Evolutionary conservation across 345 rosid species (phyloP).

Genomic region (Citropsis articulata): DNA sequence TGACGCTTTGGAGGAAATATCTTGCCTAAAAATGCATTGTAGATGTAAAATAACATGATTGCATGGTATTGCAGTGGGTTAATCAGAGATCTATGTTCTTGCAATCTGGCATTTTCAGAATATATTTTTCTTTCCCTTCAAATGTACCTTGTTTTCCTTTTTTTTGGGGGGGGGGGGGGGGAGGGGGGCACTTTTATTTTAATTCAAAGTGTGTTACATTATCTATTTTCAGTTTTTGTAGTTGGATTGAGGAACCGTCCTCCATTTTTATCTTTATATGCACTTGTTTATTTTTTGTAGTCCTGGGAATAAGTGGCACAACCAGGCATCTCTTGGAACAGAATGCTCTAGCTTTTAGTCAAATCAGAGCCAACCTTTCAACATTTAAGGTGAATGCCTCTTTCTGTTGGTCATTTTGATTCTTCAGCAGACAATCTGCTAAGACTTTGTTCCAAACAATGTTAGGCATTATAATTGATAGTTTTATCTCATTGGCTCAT

Average conservation of each 20-base stretch:
- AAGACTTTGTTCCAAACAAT: background rate
- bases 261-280: background rate
- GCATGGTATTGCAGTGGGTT: slow-evolving; percentile 1
- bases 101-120: background rate
- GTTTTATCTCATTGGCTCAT: background rate
- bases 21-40: background rate
- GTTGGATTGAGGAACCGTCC: background rate
- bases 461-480: background rate
- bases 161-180: no score
- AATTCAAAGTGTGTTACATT: background rate
- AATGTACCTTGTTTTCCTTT: background rate
- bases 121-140: background rate
- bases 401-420: background rate
- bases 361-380: slow-evolving; percentile 74
- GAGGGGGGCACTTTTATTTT: background rate
- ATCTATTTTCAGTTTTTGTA: background rate
- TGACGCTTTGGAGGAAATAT: background rate
- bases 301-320: slow-evolving; percentile 62
- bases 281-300: slow-evolving; percentile 20
- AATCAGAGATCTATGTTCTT: background rate
- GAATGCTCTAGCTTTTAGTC: slow-evolving; percentile 62
- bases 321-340: slow-evolving; percentile 68
- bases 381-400: slow-evolving; percentile 52
- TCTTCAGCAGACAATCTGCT: slow-evolving; percentile 3
- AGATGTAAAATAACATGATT: background rate